phyloP scores from a whole-genome alignment of 2,329 filamentous ascomycete species.

The Stromatinia cepivora region DNA sequence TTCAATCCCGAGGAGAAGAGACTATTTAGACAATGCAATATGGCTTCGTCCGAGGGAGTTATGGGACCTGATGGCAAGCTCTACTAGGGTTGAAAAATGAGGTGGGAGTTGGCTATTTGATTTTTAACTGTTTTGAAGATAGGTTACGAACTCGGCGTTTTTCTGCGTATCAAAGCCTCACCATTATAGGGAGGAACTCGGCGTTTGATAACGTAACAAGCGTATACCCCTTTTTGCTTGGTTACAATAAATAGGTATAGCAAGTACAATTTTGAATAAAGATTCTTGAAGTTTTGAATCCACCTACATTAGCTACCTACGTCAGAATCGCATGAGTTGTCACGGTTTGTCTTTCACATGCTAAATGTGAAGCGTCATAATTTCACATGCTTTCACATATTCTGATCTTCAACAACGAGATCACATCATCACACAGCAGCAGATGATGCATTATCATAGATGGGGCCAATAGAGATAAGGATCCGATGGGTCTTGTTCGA shows the following conservation, averaged over 20 bases:
- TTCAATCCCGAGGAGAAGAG: conserved; percentile 73
- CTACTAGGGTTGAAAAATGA: conserved; percentile 30
- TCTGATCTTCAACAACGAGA: neutral
- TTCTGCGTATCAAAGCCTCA: conserved; percentile 41
- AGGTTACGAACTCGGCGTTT: conserved; percentile 40
- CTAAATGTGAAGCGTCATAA: neutral
- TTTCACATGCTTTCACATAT: neutral
- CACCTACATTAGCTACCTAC: neutral
- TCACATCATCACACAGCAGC: neutral
- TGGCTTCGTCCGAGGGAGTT: conserved; percentile 60
- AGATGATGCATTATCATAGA: conserved; percentile 8
- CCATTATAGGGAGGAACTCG: conserved; percentile 37
- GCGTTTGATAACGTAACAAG: conserved; percentile 41
- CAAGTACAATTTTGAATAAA: neutral
- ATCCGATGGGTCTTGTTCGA: neutral
- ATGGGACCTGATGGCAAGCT: conserved; percentile 40
- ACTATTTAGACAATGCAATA: conserved; percentile 76
- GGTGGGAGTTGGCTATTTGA: conserved; percentile 20
- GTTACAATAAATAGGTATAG: conserved; percentile 27
- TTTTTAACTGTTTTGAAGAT: conserved; percentile 16
- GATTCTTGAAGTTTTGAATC: neutral
- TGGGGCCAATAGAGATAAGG: too few species aligned
- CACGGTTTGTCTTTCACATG: conserved; percentile 4
- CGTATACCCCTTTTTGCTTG: conserved; percentile 41
- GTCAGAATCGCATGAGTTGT: too few species aligned